Evolutionary conservation across 75 land plant species (phyloP), one percentile per base, ranked within the genome.

Genomic region (Pseudotsuga menziesii): DNA sequence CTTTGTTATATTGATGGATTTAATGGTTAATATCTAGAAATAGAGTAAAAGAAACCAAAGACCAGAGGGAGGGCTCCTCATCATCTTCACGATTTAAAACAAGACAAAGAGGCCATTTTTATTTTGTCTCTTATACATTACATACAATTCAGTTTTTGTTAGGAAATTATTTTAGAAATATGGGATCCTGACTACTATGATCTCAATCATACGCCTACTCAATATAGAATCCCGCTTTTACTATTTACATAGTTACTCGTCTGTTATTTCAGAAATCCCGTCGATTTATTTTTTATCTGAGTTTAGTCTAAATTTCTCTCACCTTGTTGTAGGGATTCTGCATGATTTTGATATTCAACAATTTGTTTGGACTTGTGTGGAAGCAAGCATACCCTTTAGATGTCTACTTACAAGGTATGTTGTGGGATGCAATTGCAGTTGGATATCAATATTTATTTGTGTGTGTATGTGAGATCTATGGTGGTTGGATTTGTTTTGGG

Each of bases 291-390:
- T 69, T 41, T 22, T 16, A 35, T 69, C 41, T 39, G 52, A 22
- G 20, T 41, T 41, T n/a, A 39, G 72, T 69, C 48, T 13, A 23
- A 39, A 41, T 19, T 19, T 13, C 16, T 69, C 41, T 20, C 17
- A 1, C 20, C 23, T 12, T 41, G 72, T 69, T 64, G 39, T 35
- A 16, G 69, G 41, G 5, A 6, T 44, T 44, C 48, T 44, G 48
- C 48, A 9, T 44, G 48, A 44, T 36, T 69, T 39, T 35, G 72
- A 4, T 41, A 16, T 69, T 39, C 13, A 39, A 69, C 48, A 69
- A 39, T 39, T 44, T 67, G 44, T 35, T 39, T 39, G 72, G 72
- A 44, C n/a, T 69, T 41, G 72, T 41, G 72, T 67, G 52, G 72
- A n/a, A n/a, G n/a, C 41, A 67, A 14, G 3, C 71, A 16, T 48